phyloP scores from a whole-genome alignment of 345 rosid species.

The Microthlaspi erraticum region DNA sequence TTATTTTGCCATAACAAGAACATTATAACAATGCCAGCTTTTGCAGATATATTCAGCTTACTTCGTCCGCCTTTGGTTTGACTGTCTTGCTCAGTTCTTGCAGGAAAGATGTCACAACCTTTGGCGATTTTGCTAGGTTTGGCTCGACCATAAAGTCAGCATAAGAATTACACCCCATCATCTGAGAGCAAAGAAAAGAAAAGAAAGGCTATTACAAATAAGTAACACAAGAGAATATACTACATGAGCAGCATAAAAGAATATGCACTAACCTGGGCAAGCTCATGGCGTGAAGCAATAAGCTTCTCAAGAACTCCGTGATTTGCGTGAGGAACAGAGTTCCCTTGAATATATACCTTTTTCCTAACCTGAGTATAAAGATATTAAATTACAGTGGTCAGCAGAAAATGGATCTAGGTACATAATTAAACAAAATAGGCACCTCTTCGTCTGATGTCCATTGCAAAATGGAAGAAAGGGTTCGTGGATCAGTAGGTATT shows the following conservation, averaged over 20 bases:
- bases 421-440: slow-evolving; percentile 8
- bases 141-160: slow-evolving; percentile 72
- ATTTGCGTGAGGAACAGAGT: slow-evolving; percentile 79
- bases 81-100: slow-evolving; percentile 78
- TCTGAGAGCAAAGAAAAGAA: slow-evolving; percentile 50
- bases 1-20: slow-evolving; percentile 11
- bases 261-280: slow-evolving; percentile 69
- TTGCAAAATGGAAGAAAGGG: slow-evolving; percentile 70
- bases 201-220: slow-evolving; percentile 7
- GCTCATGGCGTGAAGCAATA: slow-evolving; percentile 80
- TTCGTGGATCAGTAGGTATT: slow-evolving; percentile 65
- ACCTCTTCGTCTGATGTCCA: slow-evolving; percentile 88
- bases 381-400: slow-evolving; percentile 7
- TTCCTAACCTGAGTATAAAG: slow-evolving; percentile 70
- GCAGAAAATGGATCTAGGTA: slow-evolving; percentile 7
- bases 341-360: slow-evolving; percentile 74
- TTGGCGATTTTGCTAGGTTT: slow-evolving; percentile 85
- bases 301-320: slow-evolving; percentile 75
- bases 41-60: slow-evolving; percentile 35
- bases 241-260: slow-evolving; percentile 6
- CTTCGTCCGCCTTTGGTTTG: slow-evolving; percentile 82
- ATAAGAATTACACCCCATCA: slow-evolving; percentile 73
- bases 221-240: slow-evolving; percentile 6
- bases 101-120: slow-evolving; percentile 75
- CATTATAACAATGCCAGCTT: slow-evolving; percentile 12